These are phyloP conservation scores for Craterostigma plantagineum DNA, from an alignment of 257 asterid species.

Conservation along the genomic window DNA sequence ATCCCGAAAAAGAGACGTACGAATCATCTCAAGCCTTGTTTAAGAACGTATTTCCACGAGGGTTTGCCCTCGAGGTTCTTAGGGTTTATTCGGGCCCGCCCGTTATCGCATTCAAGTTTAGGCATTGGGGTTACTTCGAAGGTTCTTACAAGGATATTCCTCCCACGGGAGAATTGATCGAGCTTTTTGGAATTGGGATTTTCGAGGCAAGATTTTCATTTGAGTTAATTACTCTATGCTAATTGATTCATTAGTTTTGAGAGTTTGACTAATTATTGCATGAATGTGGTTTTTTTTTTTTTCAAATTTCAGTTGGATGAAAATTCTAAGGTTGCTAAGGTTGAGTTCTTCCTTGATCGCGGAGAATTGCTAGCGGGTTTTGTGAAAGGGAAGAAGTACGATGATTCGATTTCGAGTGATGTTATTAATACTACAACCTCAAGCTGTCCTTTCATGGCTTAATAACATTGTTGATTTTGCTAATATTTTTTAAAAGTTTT, in stretches of 20 bases:
- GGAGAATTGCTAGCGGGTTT: conserved; percentile 35
- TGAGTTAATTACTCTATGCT: too few relatives aligned
- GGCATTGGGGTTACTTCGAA: conserved; percentile 80
- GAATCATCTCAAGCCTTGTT: conserved; percentile 43
- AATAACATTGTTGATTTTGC: too few relatives aligned
- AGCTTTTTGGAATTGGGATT: conserved; percentile 29
- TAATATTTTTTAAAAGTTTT: too few relatives aligned
- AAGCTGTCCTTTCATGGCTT: conserved; percentile 30
- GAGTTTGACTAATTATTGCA: not conserved
- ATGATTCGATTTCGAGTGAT: conserved; percentile 3
- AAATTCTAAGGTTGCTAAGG: conserved; percentile 14
- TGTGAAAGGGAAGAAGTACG: conserved; percentile 13
- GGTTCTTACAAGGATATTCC: conserved; percentile 38
- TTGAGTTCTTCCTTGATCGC: conserved; percentile 34
- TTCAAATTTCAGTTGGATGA: conserved; percentile 20
- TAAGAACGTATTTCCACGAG: conserved; percentile 35
- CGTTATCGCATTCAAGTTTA: conserved; percentile 33
- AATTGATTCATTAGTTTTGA: too few relatives aligned
- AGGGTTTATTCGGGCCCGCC: conserved; percentile 71
- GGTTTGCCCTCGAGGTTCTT: conserved; percentile 52
- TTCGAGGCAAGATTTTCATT: conserved; percentile 31
- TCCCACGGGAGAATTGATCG: conserved; percentile 49
- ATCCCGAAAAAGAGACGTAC: conserved; percentile 40
- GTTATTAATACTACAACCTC: conserved; percentile 6
- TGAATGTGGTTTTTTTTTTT: too few relatives aligned